These are phyloP conservation scores for Gonapodya sp. DNA, from an alignment of 192 early-diverging fungal genomes.

Conservation along the genomic window DNA sequence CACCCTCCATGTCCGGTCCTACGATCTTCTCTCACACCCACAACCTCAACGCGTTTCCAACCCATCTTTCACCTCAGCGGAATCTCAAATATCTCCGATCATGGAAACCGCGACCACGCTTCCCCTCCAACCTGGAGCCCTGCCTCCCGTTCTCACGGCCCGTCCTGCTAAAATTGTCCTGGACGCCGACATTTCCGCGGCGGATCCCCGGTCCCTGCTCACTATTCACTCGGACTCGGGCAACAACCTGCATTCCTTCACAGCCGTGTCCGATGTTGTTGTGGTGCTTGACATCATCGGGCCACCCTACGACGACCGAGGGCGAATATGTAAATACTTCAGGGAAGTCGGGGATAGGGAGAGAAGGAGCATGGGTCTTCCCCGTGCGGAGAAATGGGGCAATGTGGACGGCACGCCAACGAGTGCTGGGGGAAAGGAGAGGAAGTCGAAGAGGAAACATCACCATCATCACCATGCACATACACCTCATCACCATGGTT, in stretches of 20 bases:
- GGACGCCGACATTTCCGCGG: conserved; percentile 18
- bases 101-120: neutral
- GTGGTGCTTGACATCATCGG: conserved; percentile 38
- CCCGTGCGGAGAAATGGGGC: neutral
- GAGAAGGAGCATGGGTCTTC: neutral
- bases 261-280: conserved; percentile 28
- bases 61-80: neutral
- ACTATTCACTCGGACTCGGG: conserved; percentile 18
- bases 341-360: conserved; percentile 13
- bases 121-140: neutral
- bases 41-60: neutral
- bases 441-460: neutral
- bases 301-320: conserved; percentile 32
- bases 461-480: neutral
- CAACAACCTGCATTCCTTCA: conserved; percentile 29
- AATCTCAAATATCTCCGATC: neutral
- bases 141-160: conserved; percentile 12
- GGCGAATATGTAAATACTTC: conserved; percentile 35
- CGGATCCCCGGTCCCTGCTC: conserved; percentile 23
- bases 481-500: too few relatives aligned
- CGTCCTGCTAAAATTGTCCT: conserved; percentile 9
- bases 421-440: neutral
- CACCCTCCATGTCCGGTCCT: conserved; percentile 27
- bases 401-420: neutral
- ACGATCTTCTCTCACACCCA: conserved; percentile 15